phyloP scores from a whole-genome alignment of 352 stramenopile genomes.

The Globisporangium splendens region DNA sequence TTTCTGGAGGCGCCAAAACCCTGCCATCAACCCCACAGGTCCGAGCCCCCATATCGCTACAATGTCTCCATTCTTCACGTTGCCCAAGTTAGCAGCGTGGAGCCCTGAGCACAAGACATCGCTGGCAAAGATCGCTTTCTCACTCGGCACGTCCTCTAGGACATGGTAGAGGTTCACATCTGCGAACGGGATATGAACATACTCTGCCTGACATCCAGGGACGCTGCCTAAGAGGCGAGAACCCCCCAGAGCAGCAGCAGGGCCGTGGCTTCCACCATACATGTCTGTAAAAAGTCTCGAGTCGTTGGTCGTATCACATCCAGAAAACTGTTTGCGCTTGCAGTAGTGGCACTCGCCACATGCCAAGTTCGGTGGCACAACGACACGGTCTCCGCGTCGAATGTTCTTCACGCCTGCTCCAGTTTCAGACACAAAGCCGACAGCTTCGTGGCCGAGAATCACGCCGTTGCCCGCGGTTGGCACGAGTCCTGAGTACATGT shows the following conservation, averaged over 20 bases:
- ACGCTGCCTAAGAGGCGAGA: constrained; percentile 28
- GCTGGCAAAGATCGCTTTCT: constrained; percentile 39
- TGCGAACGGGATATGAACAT: constrained; percentile 43
- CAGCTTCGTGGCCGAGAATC: constrained; percentile 44
- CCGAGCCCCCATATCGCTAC: constrained; percentile 39
- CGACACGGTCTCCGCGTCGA: constrained; percentile 32
- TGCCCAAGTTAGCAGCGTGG: constrained; percentile 29
- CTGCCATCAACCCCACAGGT: constrained; percentile 28
- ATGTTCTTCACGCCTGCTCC: constrained; percentile 30
- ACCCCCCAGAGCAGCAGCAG: constrained; percentile 39
- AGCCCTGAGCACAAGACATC: constrained; percentile 36
- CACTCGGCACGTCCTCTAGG: constrained; percentile 21
- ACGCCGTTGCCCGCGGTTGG: constrained; percentile 31
- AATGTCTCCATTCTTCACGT: constrained; percentile 28
- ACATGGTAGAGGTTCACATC: constrained; percentile 36
- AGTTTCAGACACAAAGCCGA: constrained; percentile 29
- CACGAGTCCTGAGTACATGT: constrained; percentile 34
- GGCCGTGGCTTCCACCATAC: constrained; percentile 26
- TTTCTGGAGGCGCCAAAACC: constrained; percentile 28
- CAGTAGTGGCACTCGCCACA: constrained; percentile 43
- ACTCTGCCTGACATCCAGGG: constrained; percentile 50
- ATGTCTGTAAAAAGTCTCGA: constrained; percentile 32
- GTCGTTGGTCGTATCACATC: constrained; percentile 42
- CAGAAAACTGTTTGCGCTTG: constrained; percentile 27
- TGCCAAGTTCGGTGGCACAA: constrained; percentile 33